Evolutionary conservation across 805 yeast species (phyloP), one percentile per base, ranked within the genome.

Genomic region (Saturnispora halmiae): DNA sequence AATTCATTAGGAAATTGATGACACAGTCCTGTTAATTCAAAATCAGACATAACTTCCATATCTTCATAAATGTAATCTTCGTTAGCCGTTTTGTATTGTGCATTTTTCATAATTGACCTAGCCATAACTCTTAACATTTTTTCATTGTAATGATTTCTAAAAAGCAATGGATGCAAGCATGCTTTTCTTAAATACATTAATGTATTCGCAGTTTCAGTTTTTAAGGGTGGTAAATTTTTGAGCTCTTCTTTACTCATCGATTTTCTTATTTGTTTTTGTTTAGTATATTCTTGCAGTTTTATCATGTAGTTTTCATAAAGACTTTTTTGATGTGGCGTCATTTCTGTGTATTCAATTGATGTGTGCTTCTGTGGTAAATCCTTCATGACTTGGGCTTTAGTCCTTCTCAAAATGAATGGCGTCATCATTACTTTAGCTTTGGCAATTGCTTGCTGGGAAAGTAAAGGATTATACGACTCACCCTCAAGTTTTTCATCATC

Each of bases 401-500:
- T 81, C 58, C 99, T 77, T 61, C 99, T 73, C 53, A 92, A 66
- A 7, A 92, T 90, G 64, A 92, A 92, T 4, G 99, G 99, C 2
- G 94, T 82, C 97, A 92, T 90, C 96, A 92, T 90, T 4, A 92
- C 82, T 58, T 85, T 86, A 3, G 99, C 99, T 55, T 87, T 83
- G 26, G 78, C 72, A 46, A 92, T 87, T 1, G 98, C 94, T 62
- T 90, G 94, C 49, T 81, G 82, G 0, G 96, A 85, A 31, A 92
- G 64, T 32, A 92, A 67, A 2, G 95, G 95, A 50, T 84, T 83
- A 54, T 74, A 81, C 40, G 64, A 67, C 15, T 65, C 63, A 32
- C 72, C 70, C 8, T 64, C 64, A 10, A 46, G 48, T 29, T 69
- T 67, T 8, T 50, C 52, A 41, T 65, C 66, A 10, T 43, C 50